Base-by-base conservation (phyloP, 345 rosid genomes). In the Boechera divaricarpa region DNA sequence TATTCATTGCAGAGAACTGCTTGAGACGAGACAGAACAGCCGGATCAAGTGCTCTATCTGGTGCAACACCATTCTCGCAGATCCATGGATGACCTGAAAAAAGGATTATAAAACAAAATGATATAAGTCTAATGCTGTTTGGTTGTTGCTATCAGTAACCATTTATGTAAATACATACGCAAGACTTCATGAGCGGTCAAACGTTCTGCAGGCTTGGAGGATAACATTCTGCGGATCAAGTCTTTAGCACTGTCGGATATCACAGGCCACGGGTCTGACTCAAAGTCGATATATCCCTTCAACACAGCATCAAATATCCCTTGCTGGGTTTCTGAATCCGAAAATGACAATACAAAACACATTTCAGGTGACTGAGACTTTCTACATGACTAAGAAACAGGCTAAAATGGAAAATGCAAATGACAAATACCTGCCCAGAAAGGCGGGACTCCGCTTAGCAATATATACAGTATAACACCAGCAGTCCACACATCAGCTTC, bases 401-500 rank as follows among this genome's bases (percentile, higher is more conserved):
- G 33, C 15, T 45, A 7, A 76, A 11, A 5, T 2, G 32, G 0
- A 21, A 57, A 44, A 42, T 8, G 16, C 4, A 10, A 57, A 76
- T 39, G 47, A 44, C 10, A 60, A 6, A 16, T 81, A 95, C 99
- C 99, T 80, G 99, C 99, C 99, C 99, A 95, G 73, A 94, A 94
- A 39, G 98, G 98, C 1, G 98, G 98, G 57, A 94, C 98, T 21
- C 98, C 98, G 56, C 98, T 94, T 41, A 94, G 86, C 88, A 94
- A 85, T 74, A 94, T 94, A 65, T 94, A 94, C 53, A 94, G 51
- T 76, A 94, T 94, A 80, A 94, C 97, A 47, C 98, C 98, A 26
- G 98, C 98, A 38, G 98, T 94, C 98, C 98, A 94, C 32, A 94
- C 98, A 80, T 94, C 98, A 47, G 98, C 98, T 81, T 82, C 98